Evolutionary conservation across 768 basidiomycete species (phyloP), one percentile per base, ranked within the genome.

Genomic region (Lactarius tabidus): DNA sequence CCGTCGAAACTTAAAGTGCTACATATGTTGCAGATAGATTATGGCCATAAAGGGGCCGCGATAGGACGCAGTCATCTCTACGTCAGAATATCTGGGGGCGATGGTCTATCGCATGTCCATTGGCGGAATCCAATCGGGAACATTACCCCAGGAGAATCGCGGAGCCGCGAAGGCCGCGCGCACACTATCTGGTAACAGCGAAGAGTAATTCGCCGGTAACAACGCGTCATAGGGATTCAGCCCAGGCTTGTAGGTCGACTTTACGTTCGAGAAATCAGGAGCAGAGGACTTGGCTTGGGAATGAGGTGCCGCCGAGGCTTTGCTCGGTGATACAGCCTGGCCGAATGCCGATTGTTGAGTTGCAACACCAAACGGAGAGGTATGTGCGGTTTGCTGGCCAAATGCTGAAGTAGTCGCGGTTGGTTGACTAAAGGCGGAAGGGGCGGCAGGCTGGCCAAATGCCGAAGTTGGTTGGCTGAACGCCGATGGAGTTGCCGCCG

Each of bases 71-170:
- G 6, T 26, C 23, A 51, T 51, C n/a, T 45, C 48, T 9, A 33
- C 31, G 23, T n/a, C n/a, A 45, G 23, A 38, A 6, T 8, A 18
- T 31, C 38, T 36, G 14, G 18, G 53, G n/a, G 23, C 20, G 36
- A 38, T 45, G 14, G 51, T 76, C 77, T 65, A 86, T 63, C 86
- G 77, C 64, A 85, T 73, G 68, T 84, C 82, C 45, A 82, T 59
- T 6, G 88, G 89, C 39, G 89, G 89, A 62, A 85, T 77, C 85
- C 85, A 89, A 57, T 88, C 87, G 1, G 89, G 89, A 54, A 90
- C 79, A 64, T 81, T 81, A 56, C 74, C 86, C 84, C 78, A 82
- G 84, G 71, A 82, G 81, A 71, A 90, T 89, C 72, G 74, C 81
- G 58, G 76, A 74, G 45, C 76, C 63, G 76, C 71, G 65, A 89